These are phyloP conservation scores for Stramenopiles sp. DNA, from an alignment of 352 stramenopile species.

Conservation along the genomic window DNA sequence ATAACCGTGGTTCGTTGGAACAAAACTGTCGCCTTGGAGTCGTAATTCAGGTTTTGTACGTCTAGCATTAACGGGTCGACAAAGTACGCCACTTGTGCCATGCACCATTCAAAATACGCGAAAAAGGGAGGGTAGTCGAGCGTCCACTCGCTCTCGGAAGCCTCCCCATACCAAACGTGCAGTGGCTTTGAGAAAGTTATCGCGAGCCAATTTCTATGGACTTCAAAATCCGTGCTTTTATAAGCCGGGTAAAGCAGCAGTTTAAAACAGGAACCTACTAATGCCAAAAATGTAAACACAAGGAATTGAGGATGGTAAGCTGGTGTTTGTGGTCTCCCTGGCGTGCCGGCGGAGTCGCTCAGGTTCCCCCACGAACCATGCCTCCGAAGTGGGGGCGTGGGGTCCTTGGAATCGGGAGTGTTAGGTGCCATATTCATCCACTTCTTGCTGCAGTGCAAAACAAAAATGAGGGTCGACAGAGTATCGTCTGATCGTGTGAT, in stretches of 20 bases:
- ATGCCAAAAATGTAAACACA: constrained; percentile 17
- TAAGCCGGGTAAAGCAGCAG: constrained; percentile 73
- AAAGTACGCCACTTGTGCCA: constrained; percentile 38
- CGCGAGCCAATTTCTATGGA: constrained; percentile 94
- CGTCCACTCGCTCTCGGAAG: constrained; percentile 76
- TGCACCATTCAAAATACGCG: constrained; percentile 76
- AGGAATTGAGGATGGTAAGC: too few species aligned
- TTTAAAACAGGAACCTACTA: constrained; percentile 32
- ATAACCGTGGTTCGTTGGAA: constrained; percentile 83
- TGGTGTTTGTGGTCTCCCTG: too few species aligned
- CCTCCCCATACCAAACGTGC: constrained; percentile 80
- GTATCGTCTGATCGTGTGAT: too few species aligned
- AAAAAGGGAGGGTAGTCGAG: constrained; percentile 96
- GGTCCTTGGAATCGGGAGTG: too few species aligned
- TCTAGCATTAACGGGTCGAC: constrained; percentile 43
- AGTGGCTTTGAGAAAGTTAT: constrained; percentile 68
- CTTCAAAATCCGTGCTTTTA: constrained; percentile 87
- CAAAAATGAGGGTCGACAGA: too few species aligned
- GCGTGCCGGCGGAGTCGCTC: too few species aligned
- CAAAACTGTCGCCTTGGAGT: constrained; percentile 38
- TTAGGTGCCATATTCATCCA: constrained; percentile 13
- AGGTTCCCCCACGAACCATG: constrained; percentile 21
- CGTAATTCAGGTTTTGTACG: constrained; percentile 32
- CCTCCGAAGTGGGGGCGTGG: constrained; percentile 21
- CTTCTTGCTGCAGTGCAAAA: constrained; percentile 14